Conservation (phyloP, 805 yeast genomes). For the Zygotorulaspora florentina region DNA sequence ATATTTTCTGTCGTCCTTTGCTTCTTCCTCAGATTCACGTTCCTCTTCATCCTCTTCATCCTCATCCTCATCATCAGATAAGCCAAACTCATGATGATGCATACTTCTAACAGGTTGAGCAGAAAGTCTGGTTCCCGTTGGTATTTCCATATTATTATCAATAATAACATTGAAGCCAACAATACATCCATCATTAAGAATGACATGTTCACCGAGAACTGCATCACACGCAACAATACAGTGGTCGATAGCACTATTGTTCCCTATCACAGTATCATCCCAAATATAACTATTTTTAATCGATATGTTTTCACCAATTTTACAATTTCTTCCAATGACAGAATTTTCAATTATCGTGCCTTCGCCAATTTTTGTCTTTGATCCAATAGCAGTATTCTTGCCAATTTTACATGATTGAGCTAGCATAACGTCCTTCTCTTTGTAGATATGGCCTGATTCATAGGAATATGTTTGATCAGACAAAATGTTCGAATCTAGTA, state of each 20-base stretch:
- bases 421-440: constrained; percentile 80
- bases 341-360: constrained; percentile 62
- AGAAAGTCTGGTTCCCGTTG: constrained; percentile 49
- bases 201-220: constrained; percentile 47
- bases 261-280: constrained; percentile 75
- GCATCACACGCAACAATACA: constrained; percentile 71
- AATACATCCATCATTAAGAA: constrained; percentile 65
- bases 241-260: constrained; percentile 52
- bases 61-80: constrained; percentile 29
- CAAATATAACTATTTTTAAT: constrained; percentile 79
- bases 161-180: constrained; percentile 72
- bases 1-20: neutral
- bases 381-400: constrained; percentile 77
- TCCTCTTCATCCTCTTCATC: constrained; percentile 22
- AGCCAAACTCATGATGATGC: constrained; percentile 29
- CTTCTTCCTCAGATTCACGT: constrained; percentile 7
- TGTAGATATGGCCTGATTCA: constrained; percentile 82
- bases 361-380: constrained; percentile 71
- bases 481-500: constrained; percentile 76
- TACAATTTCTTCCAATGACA: constrained; percentile 81
- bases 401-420: constrained; percentile 91
- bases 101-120: constrained; percentile 42
- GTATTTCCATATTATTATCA: constrained; percentile 49
- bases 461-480: constrained; percentile 71
- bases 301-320: constrained; percentile 70